Conservation (phyloP, 2,329 filamentous ascomycete genomes). For the Penicillium crustosum region DNA sequence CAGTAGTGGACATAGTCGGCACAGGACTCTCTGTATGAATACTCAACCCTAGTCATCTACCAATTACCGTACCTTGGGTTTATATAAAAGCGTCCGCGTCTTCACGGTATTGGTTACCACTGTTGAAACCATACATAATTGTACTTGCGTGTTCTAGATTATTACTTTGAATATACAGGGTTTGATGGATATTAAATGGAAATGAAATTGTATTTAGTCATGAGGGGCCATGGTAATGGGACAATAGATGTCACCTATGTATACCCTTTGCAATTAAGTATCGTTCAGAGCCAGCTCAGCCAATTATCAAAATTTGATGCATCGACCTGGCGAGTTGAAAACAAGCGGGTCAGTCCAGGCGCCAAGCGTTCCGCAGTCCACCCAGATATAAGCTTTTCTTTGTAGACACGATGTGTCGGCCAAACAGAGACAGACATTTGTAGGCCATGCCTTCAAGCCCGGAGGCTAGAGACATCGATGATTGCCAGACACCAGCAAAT, state of each 20-base stretch:
- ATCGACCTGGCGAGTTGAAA: neutral
- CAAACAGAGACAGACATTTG: slow-evolving; percentile 13
- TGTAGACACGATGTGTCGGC: slow-evolving; percentile 13
- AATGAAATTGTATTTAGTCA: neutral
- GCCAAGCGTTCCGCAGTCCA: neutral
- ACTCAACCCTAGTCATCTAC: neutral
- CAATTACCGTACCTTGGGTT: neutral
- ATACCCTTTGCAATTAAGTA: neutral
- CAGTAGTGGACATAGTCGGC: neutral
- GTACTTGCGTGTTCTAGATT: neutral
- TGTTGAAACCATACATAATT: neutral
- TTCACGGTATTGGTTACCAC: neutral
- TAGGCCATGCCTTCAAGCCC: slow-evolving; percentile 4
- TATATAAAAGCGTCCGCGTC: too few relatives aligned
- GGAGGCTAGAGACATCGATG: slow-evolving; percentile 1
- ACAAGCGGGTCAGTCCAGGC: neutral
- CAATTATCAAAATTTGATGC: neutral
- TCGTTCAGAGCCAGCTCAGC: neutral
- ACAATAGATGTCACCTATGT: neutral
- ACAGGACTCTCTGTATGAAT: neutral
- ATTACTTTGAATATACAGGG: neutral
- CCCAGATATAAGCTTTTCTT: slow-evolving; percentile 8
- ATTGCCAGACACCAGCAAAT: slow-evolving; percentile 10
- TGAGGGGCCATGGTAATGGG: neutral
- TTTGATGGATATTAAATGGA: neutral